These are phyloP conservation scores for Umbilicus rupestris DNA, from an alignment of 164 flowering plant species.

Conservation along the genomic window DNA sequence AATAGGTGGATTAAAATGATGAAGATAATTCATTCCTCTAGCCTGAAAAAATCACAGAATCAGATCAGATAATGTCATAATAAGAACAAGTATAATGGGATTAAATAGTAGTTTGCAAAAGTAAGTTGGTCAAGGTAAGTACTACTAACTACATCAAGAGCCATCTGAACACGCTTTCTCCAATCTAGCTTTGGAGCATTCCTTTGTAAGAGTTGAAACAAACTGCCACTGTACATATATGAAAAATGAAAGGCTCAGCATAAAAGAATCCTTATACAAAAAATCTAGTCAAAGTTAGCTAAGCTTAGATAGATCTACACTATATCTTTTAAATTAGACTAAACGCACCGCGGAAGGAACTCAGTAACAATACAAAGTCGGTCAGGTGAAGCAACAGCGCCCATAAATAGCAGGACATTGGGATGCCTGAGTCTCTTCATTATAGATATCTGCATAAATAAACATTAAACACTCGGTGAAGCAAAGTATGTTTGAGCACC, in stretches of 20 bases:
- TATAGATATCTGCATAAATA: slow-evolving; percentile 56
- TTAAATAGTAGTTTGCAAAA: too few species aligned
- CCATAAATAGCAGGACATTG: slow-evolving; percentile 92
- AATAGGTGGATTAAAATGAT: slow-evolving; percentile 81
- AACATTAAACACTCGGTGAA: too few species aligned
- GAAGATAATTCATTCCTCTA: slow-evolving; percentile 95
- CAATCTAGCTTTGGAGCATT: slow-evolving; percentile 64
- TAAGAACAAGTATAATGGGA: too few species aligned
- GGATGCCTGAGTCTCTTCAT: slow-evolving; percentile 98
- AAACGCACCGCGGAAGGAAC: slow-evolving; percentile 75
- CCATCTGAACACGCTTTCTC: slow-evolving; percentile 86
- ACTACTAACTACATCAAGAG: slow-evolving; percentile 78
- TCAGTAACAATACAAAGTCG: slow-evolving; percentile 94
- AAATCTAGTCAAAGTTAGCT: too few species aligned
- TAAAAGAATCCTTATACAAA: too few species aligned
- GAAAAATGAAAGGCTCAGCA: too few species aligned
- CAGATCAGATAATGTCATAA: too few species aligned
- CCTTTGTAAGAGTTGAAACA: slow-evolving; percentile 72
- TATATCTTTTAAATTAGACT: too few species aligned
- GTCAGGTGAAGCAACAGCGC: slow-evolving; percentile 86
- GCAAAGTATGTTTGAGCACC: too few species aligned
- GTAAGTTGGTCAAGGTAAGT: too few species aligned
- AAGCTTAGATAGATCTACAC: too few species aligned
- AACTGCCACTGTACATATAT: slow-evolving; percentile 97
- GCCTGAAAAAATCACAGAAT: slow-evolving; percentile 37